Conservation (phyloP, 176 grass and related monocot species). For the Oryza punctata region DNA sequence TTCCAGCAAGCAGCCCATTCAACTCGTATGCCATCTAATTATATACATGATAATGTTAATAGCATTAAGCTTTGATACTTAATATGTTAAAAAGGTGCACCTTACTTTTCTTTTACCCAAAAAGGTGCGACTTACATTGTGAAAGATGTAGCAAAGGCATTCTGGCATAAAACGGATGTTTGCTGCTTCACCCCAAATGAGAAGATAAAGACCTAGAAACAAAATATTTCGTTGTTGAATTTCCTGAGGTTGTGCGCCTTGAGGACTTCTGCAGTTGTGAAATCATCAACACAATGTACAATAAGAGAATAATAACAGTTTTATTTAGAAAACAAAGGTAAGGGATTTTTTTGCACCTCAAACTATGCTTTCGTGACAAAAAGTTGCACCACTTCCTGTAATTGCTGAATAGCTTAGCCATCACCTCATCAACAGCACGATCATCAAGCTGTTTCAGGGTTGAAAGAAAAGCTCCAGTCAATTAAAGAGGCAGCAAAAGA, state of each 20-base stretch:
- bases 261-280: slow-evolving; percentile 54
- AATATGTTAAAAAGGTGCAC: not conserved
- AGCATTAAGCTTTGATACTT: slow-evolving; percentile 7
- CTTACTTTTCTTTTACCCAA: not conserved
- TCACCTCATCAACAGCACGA: slow-evolving; percentile 76
- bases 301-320: not conserved
- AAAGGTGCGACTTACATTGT: slow-evolving; percentile 62
- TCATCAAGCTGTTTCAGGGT: slow-evolving; percentile 80
- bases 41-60: slow-evolving; percentile 32
- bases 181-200: slow-evolving; percentile 94
- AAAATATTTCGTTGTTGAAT: slow-evolving; percentile 84
- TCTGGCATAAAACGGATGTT: slow-evolving; percentile 96
- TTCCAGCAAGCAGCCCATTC: slow-evolving; percentile 77
- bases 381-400: slow-evolving; percentile 97
- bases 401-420: slow-evolving; percentile 90
- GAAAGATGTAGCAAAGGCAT: slow-evolving; percentile 96
- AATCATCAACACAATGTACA: slow-evolving; percentile 37
- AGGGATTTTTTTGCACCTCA: slow-evolving; percentile 52
- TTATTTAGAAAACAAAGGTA: slow-evolving; percentile 10
- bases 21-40: slow-evolving; percentile 95
- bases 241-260: slow-evolving; percentile 72
- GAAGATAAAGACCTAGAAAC: slow-evolving; percentile 92
- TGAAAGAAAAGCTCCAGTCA: slow-evolving; percentile 19
- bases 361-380: slow-evolving; percentile 83
- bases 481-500: not conserved